Base-by-base conservation (phyloP, 352 stramenopile genomes). In the Pythium rishiriense region DNA sequence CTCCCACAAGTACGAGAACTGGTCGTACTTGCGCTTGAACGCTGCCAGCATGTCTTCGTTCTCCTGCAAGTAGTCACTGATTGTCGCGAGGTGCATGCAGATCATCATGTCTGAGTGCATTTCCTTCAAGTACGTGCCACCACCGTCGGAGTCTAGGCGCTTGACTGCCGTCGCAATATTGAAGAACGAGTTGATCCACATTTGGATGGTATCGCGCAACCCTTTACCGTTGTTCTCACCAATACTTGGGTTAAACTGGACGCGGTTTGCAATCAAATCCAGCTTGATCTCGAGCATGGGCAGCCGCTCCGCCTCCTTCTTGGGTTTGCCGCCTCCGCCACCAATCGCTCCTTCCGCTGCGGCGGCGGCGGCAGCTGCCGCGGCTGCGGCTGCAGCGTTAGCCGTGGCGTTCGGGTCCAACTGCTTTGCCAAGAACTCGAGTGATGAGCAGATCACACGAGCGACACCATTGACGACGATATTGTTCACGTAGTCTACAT, bases 401-500 rank as follows among this genome's bases (percentile, higher is more conserved):
- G 63, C 71, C 3, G 70, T 78, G n/a, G 78, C 76, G 28, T 87
- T 86, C 12, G 93, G 86, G 47, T 98, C 93, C 4, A 99, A 80
- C 61, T 99, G 95, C 64, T 99, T 93, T 0, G 95, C 81, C 5
- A 99, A 73, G 66, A 97, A 98, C 58, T 98, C 82, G 2, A 95
- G 72, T 10, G 83, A 93, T 7, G 83, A 91, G 45, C 83, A 93
- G 50, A 95, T 93, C 53, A 91, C 84, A 1, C 81, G 81, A 0
- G 96, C 90, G 4, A 99, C 83, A 22, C 97, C 97, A 48, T 94
- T 87, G 17, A 99, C 90, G 15, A 99, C 94, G 19, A 99, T 96
- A 69, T 97, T 98, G 75, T 99, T 99, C 49, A 99, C 91, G 63
- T 98, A 99, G 68, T 99, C 94, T 21, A 98, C 89, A 64, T 99